Conservation (phyloP, 2,329 filamentous ascomycete genomes). For the Didymella keratinophila region DNA sequence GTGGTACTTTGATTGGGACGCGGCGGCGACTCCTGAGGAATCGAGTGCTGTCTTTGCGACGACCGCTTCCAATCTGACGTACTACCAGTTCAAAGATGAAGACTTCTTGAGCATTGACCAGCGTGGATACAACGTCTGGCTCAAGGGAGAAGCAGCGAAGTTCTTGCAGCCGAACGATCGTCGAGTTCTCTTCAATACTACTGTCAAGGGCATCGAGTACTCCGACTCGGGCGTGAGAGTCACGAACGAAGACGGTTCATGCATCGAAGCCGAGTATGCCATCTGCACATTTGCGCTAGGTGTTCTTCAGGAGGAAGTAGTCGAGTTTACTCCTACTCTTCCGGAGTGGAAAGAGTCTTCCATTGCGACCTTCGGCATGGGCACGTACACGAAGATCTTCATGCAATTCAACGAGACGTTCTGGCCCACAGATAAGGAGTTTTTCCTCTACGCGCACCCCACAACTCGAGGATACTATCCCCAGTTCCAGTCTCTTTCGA, state of each 20-base stretch:
- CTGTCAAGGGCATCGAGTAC: conserved; percentile 64
- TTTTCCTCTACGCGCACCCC: conserved; percentile 62
- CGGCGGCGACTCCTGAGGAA: conserved; percentile 64
- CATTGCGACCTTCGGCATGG: conserved; percentile 72
- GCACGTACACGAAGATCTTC: conserved; percentile 77
- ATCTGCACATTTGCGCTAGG: conserved; percentile 74
- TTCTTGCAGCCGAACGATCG: conserved; percentile 65
- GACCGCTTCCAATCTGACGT: conserved; percentile 67
- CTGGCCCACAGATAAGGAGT: conserved; percentile 66
- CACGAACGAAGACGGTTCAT: conserved; percentile 61
- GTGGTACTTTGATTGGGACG: conserved; percentile 67
- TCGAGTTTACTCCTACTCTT: conserved; percentile 66
- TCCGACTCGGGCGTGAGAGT: conserved; percentile 62
- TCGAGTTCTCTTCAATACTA: conserved; percentile 65
- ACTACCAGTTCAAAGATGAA: conserved; percentile 67
- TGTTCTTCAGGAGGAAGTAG: conserved; percentile 68
- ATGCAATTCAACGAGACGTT: conserved; percentile 73
- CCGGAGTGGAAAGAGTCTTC: conserved; percentile 71
- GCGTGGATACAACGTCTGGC: conserved; percentile 67
- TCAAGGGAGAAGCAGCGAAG: conserved; percentile 64
- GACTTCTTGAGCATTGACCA: conserved; percentile 69
- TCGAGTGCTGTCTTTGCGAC: conserved; percentile 64
- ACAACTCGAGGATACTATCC: conserved; percentile 63
- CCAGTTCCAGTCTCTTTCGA: conserved; percentile 69
- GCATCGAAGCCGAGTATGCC: conserved; percentile 67